Evolutionary conservation across 129 eudicot genomes (phyloP).

Genomic region (Flaveria bidentis): DNA sequence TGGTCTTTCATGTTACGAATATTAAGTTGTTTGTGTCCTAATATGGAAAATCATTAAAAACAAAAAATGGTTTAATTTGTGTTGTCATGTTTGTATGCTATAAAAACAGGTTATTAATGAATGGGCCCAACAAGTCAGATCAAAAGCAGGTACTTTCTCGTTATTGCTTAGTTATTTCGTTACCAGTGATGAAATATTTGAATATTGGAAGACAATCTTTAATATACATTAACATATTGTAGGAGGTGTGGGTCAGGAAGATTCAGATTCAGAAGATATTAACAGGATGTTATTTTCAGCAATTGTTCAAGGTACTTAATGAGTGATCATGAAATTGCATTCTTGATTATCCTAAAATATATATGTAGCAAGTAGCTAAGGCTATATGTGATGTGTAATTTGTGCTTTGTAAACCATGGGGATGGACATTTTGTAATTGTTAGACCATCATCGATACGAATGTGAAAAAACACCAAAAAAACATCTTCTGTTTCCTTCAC

Average conservation of each 20-base stretch:
- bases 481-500: too few species aligned
- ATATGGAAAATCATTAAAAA: background rate
- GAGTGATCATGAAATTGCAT: background rate
- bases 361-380: slow-evolving; percentile 6
- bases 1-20: background rate
- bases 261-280: slow-evolving; percentile 54
- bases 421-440: background rate
- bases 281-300: slow-evolving; percentile 80
- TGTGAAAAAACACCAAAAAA: too few species aligned
- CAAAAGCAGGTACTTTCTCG: slow-evolving; percentile 51
- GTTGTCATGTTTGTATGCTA: slow-evolving; percentile 11
- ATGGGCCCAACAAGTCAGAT: slow-evolving; percentile 74
- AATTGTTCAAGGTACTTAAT: slow-evolving; percentile 61
- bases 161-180: background rate
- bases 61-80: background rate
- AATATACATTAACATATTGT: slow-evolving; percentile 18
- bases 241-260: slow-evolving; percentile 51
- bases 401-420: slow-evolving; percentile 10
- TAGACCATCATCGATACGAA: too few species aligned
- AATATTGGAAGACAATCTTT: background rate
- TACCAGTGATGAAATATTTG: background rate
- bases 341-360: background rate
- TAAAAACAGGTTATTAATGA: slow-evolving; percentile 86
- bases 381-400: background rate
- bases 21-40: background rate